A percentile compares a stretch with the other conserved stretches of the same genome.
Evolutionary conservation across 169 alveolate genomes (phyloP).

Genomic region (Perkinsus chesapeaki): DNA sequence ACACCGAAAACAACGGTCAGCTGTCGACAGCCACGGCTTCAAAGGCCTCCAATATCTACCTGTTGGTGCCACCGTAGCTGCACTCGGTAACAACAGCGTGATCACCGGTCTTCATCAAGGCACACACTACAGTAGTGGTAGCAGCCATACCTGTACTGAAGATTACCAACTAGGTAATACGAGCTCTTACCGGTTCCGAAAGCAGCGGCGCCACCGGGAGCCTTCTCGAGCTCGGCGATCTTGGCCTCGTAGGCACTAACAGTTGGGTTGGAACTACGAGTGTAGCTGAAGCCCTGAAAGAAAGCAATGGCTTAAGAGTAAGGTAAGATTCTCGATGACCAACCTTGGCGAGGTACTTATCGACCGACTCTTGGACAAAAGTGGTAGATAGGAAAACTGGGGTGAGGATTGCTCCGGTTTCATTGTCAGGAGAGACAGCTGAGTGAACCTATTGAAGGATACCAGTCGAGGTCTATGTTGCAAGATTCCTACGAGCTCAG

Average conservation of each 20-base stretch:
- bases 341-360: conserved; percentile 23
- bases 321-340: not conserved
- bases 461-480: conserved; percentile 22
- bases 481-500: conserved; percentile 20
- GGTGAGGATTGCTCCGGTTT: conserved; percentile 44
- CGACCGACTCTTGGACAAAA: conserved; percentile 43
- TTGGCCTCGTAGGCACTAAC: conserved; percentile 40
- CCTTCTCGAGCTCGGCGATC: conserved; percentile 42
- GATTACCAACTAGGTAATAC: not conserved
- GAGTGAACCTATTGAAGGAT: not conserved
- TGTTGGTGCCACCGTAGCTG: conserved; percentile 55
- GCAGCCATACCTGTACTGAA: conserved; percentile 52
- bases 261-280: conserved; percentile 53
- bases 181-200: not conserved
- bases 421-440: not conserved
- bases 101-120: conserved; percentile 24
- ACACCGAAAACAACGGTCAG: not conserved
- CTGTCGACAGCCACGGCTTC: not conserved
- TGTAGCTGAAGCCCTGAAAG: conserved; percentile 44
- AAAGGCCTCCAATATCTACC: not conserved
- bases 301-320: not conserved
- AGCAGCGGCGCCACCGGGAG: not conserved
- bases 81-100: conserved; percentile 42
- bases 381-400: conserved; percentile 51
- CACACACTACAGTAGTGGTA: conserved; percentile 30